These are phyloP conservation scores for Gracilaria caudata DNA, from an alignment of 23 red algal genomes.

Conservation along the genomic window DNA sequence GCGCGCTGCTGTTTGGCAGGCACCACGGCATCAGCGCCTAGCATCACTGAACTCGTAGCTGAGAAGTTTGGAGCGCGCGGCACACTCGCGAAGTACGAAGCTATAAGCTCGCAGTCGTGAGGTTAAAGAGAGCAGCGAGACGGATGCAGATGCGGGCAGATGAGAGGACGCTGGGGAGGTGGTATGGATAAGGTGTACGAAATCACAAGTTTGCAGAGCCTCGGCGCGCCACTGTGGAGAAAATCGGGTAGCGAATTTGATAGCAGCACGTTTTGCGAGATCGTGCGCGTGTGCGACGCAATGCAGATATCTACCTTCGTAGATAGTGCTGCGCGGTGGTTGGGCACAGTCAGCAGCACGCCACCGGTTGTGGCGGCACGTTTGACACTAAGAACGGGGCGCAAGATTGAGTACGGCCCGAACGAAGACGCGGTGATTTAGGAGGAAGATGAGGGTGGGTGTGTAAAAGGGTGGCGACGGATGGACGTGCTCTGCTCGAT, in stretches of 20 bases:
- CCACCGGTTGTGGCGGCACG: background rate
- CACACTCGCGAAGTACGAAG: too few species aligned
- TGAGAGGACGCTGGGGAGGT: background rate
- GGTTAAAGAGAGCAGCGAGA: too few species aligned
- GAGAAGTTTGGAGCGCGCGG: too few species aligned
- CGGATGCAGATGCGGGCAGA: background rate
- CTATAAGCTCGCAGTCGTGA: too few species aligned
- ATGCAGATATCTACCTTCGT: too few species aligned
- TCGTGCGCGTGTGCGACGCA: background rate
- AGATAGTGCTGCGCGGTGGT: background rate
- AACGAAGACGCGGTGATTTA: background rate
- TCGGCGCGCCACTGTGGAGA: background rate
- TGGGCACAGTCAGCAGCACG: background rate
- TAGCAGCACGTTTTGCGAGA: constrained; percentile 18
- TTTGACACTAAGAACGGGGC: background rate
- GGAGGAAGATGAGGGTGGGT: background rate
- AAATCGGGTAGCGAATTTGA: constrained; percentile 1
- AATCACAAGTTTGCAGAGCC: background rate
- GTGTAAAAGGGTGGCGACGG: background rate
- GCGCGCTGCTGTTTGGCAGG: background rate
- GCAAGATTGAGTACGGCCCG: background rate
- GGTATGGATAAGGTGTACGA: background rate
- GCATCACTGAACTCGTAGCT: background rate
- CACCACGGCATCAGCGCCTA: background rate
- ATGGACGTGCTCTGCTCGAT: background rate